Base-by-base conservation (phyloP, 352 stramenopile genomes). In the Lagenidium giganteum region DNA sequence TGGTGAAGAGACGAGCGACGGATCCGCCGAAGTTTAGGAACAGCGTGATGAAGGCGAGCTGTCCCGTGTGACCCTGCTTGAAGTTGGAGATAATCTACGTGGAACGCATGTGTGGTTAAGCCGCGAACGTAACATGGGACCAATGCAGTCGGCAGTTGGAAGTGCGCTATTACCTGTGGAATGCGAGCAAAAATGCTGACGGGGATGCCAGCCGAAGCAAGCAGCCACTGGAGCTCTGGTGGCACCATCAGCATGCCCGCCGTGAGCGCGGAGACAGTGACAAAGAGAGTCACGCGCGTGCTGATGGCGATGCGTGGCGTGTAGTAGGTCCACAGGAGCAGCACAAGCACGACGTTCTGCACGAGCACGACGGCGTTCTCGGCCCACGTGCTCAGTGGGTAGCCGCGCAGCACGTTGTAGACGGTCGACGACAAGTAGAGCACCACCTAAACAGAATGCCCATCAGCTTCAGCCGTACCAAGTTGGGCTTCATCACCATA, bases 41-140 rank as follows among this genome's bases (percentile, higher is more conserved):
- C 29, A 92, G 60, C 34, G 83, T 95, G 36, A 95, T 70, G 16
- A 95, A 70, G 31, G 83, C 83, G 23, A 95, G 64, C 51, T 95
- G 83, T n/a, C 83, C 83, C 29, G 83, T 95, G 61, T 95, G 83
- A 9, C 80, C 79, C 47, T 95, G 81, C 47, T 92, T 87, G 49
- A 92, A 93, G 64, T 95, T 95, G 21, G 81, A 81, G 26, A 89
- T 36, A 32, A 93, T 81, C 79, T 91, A 51, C 22, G 58, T 24
- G 22, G 57, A 16, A 20, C 7, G 27, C 17, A 54, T 29, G 34
- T 33, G 50, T 49, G 29, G 16, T 26, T 24, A 47, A 30, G 30
- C 8, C 8, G 20, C 14, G 20, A 59, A 26, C 8, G 39, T 17
- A 13, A 24, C 17, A 22, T 6, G 41, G 22, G 18, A 28, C 3